Percentiles rank a stretch among this genome's conserved stretches.
phyloP scores from a whole-genome alignment of 23 red algal species.

The Gracilariopsis chorda region DNA sequence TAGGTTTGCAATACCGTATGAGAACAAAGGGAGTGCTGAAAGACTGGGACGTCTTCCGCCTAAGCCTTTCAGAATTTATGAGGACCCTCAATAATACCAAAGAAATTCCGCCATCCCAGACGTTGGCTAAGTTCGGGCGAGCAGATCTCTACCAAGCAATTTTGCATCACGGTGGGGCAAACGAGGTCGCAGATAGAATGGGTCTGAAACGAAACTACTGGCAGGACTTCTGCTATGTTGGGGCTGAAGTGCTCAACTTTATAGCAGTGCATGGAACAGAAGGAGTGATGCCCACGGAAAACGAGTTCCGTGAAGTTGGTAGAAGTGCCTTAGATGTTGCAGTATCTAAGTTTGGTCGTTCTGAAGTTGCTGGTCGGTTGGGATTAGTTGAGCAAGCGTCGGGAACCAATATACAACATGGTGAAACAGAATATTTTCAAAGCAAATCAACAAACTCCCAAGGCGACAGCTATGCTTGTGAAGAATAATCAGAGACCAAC shows the following conservation, averaged over 20 bases:
- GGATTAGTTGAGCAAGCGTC: neutral
- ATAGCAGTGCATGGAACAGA: constrained; percentile 34
- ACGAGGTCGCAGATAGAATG: constrained; percentile 22
- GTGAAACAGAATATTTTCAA: neutral
- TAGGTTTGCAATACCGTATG: constrained; percentile 48
- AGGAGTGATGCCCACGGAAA: constrained; percentile 47
- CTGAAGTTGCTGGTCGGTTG: constrained; percentile 20
- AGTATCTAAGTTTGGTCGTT: constrained; percentile 39
- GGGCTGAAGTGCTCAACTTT: constrained; percentile 22
- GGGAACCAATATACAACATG: neutral
- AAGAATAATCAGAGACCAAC: too few species aligned
- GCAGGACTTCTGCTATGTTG: constrained; percentile 33
- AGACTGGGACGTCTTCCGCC: constrained; percentile 32
- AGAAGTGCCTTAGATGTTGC: constrained; percentile 12
- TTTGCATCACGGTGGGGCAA: constrained; percentile 14
- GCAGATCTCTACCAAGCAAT: constrained; percentile 34
- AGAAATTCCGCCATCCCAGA: constrained; percentile 1
- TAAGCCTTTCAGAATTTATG: constrained; percentile 21
- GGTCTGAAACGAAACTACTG: constrained; percentile 33
- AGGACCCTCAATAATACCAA: neutral
- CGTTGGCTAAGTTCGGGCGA: neutral
- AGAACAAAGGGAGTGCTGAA: constrained; percentile 25
- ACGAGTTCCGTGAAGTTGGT: constrained; percentile 26
- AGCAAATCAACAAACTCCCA: too few species aligned
- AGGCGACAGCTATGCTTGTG: too few species aligned